phyloP scores from a whole-genome alignment of 2,329 filamentous ascomycete genomes.

The Colletotrichum truncatum region DNA sequence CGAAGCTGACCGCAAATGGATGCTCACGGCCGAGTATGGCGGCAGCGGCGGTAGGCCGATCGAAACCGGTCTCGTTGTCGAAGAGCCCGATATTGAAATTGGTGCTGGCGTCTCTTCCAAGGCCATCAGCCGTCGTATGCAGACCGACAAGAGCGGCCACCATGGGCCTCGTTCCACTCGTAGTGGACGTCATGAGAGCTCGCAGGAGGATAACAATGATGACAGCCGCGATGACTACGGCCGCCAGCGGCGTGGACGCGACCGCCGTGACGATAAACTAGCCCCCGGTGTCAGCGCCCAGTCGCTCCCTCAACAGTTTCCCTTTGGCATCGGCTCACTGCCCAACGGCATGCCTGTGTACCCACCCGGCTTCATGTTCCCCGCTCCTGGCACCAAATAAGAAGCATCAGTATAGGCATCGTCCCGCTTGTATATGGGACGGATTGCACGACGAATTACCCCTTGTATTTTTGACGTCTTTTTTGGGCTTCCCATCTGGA shows the following conservation, averaged over 20 bases:
- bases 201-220: too few relatives aligned
- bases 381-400: constrained; percentile 39
- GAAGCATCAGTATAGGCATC: neutral
- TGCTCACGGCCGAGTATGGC: constrained; percentile 91
- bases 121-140: constrained; percentile 76
- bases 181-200: constrained; percentile 42
- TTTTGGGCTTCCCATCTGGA: neutral
- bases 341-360: constrained; percentile 55
- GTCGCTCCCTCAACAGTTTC: constrained; percentile 41
- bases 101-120: constrained; percentile 97
- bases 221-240: constrained; percentile 36
- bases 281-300: constrained; percentile 32
- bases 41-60: constrained; percentile 88
- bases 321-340: constrained; percentile 50
- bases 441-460: neutral
- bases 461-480: constrained; percentile 18
- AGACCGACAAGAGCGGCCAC: constrained; percentile 72
- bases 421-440: neutral
- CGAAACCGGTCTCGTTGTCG: constrained; percentile 85
- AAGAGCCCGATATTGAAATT: constrained; percentile 99
- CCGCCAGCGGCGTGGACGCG: constrained; percentile 39
- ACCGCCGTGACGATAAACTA: constrained; percentile 41
- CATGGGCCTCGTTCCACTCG: constrained; percentile 72
- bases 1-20: constrained; percentile 97
- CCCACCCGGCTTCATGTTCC: constrained; percentile 49